These are phyloP conservation scores for Lentinula sp. DNA, from an alignment of 768 basidiomycete species.

Conservation along the genomic window DNA sequence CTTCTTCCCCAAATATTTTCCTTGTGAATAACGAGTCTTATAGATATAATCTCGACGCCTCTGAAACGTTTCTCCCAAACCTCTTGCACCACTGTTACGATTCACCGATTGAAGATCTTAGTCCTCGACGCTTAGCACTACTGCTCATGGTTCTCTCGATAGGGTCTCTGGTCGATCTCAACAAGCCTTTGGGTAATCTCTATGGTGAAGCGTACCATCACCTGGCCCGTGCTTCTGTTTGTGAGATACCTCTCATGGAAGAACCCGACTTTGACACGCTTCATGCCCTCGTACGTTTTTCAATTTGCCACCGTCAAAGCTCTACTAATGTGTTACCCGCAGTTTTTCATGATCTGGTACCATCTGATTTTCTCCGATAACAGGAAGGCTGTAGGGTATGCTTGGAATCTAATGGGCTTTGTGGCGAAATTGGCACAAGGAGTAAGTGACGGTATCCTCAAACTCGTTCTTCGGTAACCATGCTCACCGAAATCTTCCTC, in stretches of 20 bases:
- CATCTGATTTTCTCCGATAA: slow-evolving; percentile 70
- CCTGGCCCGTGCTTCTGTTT: slow-evolving; percentile 59
- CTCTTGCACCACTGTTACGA: slow-evolving; percentile 64
- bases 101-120: slow-evolving; percentile 50
- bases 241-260: slow-evolving; percentile 70
- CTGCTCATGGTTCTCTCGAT: slow-evolving; percentile 70
- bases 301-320: slow-evolving; percentile 1
- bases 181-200: slow-evolving; percentile 46
- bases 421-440: slow-evolving; percentile 68
- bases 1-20: not conserved
- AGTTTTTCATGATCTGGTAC: slow-evolving; percentile 73
- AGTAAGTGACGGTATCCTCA: slow-evolving; percentile 32
- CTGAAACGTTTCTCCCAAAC: slow-evolving; percentile 65
- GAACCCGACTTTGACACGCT: slow-evolving; percentile 71
- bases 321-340: slow-evolving; percentile 53
- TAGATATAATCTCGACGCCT: slow-evolving; percentile 65
- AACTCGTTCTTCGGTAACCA: not conserved
- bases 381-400: slow-evolving; percentile 65
- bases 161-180: slow-evolving; percentile 63
- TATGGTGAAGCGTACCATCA: slow-evolving; percentile 63
- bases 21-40: not conserved
- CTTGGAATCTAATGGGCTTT: slow-evolving; percentile 74
- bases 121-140: slow-evolving; percentile 61
- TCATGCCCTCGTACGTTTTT: slow-evolving; percentile 49
- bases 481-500: slow-evolving; percentile 7